Conservation (phyloP, 148 eudicot species). For the Rhododendron williamsianum region DNA sequence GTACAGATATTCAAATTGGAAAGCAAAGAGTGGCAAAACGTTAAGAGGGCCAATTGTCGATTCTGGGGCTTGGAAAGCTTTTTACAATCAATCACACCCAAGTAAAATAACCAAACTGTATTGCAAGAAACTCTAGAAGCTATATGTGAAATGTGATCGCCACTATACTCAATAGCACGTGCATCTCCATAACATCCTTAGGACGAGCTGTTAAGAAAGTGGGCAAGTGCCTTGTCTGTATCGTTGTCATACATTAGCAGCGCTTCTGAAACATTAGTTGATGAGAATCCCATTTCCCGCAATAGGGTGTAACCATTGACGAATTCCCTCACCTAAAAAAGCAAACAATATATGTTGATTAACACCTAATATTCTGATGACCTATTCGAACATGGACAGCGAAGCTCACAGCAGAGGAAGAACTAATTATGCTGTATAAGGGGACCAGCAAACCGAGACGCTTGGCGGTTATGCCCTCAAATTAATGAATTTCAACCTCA, state of each 20-base stretch:
- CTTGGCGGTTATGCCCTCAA: not conserved
- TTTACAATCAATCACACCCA: not conserved
- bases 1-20: not conserved
- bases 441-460: not conserved
- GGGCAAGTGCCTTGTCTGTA: constrained; percentile 75
- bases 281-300: constrained; percentile 89
- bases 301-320: constrained; percentile 59
- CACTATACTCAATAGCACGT: not conserved
- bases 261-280: constrained; percentile 74
- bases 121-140: not conserved
- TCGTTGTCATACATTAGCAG: constrained; percentile 81
- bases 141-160: not conserved
- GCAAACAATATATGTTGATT: not conserved
- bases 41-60: not conserved
- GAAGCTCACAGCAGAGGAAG: not conserved
- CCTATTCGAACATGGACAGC: not conserved
- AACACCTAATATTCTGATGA: not conserved
- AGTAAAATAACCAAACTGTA: not conserved
- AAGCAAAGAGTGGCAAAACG: not conserved
- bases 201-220: constrained; percentile 61
- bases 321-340: constrained; percentile 68
- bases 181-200: constrained; percentile 14
- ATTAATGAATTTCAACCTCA: not conserved
- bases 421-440: not conserved
- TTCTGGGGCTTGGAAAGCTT: not conserved